Evolutionary conservation across 1,284 basidiomycete genomes (phyloP), one percentile per base, ranked within the genome.

Genomic region (Spongiforma sp.): DNA sequence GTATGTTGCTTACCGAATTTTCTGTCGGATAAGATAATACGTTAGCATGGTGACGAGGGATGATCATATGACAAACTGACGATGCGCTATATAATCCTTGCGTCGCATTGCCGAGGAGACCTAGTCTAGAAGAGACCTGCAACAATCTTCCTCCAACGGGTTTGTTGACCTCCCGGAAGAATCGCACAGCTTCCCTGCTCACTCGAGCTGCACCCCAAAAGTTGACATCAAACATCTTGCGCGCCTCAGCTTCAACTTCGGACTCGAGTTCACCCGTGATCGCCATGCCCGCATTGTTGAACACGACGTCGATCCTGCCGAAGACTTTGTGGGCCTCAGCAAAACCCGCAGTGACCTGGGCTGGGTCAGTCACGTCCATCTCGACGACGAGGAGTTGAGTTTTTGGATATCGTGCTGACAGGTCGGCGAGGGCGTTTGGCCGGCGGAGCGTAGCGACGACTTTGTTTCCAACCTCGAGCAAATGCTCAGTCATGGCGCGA

Each of bases 291-390:
- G 71, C 69, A 8, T 73, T 74, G 48, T 82, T 83, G 66, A 80
- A 78, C 9, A 84, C 81, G 32, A 83, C 76, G 53, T 83, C 81
- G 46, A 83, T 67, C 15, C 78, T 70, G 4, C 82, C 83, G 61
- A 82, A 82, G 2, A 57, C 59, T 6, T 70, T 68, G 57, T 73
- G 66, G 0, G 76, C 78, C 26, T 68, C 66, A 4, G 68, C 63
- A 59, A 84, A 83, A 0, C 78, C 81, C 2, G 63, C 68, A 0
- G 37, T 48, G 59, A 83, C 69, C 8, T 68, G 63, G 3, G 53
- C 55, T 10, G 65, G 61, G 9, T 77, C 63, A 21, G 73, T 78
- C 55, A 84, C 79, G 69, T 85, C 82, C n/a, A 81, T 65, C 57
- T 76, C 70, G 57, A 81, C 58, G 24, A 80, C 69, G 33, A 83